A percentile compares a stretch with the other conserved stretches of the same genome.
Conservation (phyloP, 352 stramenopile species). For the Pythium phragmitis region DNA sequence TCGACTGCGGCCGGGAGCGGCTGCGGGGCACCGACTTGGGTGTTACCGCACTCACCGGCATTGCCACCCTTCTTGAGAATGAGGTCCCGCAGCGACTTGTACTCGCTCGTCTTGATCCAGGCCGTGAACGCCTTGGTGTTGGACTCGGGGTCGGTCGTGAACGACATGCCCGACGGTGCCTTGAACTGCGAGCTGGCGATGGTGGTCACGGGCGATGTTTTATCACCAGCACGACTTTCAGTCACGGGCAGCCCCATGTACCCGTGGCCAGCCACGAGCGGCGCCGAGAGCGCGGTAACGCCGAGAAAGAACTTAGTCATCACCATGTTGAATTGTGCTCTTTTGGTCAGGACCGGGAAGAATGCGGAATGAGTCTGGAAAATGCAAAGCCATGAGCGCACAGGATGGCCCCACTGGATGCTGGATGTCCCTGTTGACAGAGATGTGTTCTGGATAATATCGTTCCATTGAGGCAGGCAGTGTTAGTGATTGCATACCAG, state of each 20-base stretch:
- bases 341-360: conserved; percentile 10
- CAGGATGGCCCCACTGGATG: background rate
- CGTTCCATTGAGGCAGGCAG: background rate
- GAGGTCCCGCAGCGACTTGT: conserved; percentile 24
- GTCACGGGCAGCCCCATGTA: conserved; percentile 11
- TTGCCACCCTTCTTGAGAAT: conserved; percentile 11
- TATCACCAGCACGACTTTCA: conserved; percentile 4
- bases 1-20: conserved; percentile 13
- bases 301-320: conserved; percentile 13
- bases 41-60: conserved; percentile 4
- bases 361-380: conserved; percentile 14
- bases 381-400: too few relatives aligned
- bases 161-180: conserved; percentile 7
- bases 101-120: conserved; percentile 22
- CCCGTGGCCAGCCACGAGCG: conserved; percentile 19
- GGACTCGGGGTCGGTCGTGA: conserved; percentile 7
- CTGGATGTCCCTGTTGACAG: background rate
- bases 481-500: background rate
- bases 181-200: conserved; percentile 6
- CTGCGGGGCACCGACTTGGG: conserved; percentile 2
- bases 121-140: conserved; percentile 20
- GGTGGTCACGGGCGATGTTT: conserved; percentile 5
- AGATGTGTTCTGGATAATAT: too few relatives aligned
- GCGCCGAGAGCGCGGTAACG: conserved; percentile 11
- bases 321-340: conserved; percentile 9